Percentiles rank a stretch among this genome's conserved stretches.
phyloP scores from a whole-genome alignment of 2,329 filamentous ascomycete genomes.

The Aspergillus persii region DNA sequence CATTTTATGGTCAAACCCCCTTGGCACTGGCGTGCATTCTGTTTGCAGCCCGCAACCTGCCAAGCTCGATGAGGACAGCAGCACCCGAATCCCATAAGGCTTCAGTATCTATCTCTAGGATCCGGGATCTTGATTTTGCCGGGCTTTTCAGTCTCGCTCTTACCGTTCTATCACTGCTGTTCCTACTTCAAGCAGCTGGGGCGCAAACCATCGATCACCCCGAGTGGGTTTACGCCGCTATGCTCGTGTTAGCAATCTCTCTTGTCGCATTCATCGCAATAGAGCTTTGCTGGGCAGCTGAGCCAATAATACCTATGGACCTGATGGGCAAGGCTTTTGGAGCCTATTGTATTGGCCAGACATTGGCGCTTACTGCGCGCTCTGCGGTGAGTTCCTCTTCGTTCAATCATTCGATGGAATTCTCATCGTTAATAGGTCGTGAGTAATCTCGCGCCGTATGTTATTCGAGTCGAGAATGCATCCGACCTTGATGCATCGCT shows the following conservation, averaged over 20 bases:
- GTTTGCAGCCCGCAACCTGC: conserved; percentile 25
- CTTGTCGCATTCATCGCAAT: conserved; percentile 8
- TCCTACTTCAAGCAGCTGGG: conserved; percentile 4
- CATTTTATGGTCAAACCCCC: conserved; percentile 58
- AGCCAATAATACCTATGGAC: conserved; percentile 18
- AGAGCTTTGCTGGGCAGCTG: conserved; percentile 17
- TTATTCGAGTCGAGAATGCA: conserved; percentile 15
- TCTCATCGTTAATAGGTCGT: not conserved
- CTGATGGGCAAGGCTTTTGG: conserved; percentile 11
- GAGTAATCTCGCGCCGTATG: conserved; percentile 9
- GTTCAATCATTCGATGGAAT: too few species aligned
- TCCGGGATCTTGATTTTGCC: conserved; percentile 11
- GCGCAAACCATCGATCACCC: not conserved
- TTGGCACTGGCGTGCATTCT: conserved; percentile 53
- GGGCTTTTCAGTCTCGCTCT: conserved; percentile 10
- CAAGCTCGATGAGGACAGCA: not conserved
- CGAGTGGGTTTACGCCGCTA: not conserved
- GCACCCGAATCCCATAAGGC: not conserved
- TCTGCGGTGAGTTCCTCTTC: conserved; percentile 10
- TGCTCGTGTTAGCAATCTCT: not conserved
- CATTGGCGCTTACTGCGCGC: conserved; percentile 10
- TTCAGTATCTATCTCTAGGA: not conserved
- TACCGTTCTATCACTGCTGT: conserved; percentile 5
- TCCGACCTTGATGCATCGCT: conserved; percentile 13
- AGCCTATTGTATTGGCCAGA: conserved; percentile 12